Evolutionary conservation across 176 grass and related monocot genomes (phyloP), one percentile per base, ranked within the genome.

Genomic region (Lolium rigidum): DNA sequence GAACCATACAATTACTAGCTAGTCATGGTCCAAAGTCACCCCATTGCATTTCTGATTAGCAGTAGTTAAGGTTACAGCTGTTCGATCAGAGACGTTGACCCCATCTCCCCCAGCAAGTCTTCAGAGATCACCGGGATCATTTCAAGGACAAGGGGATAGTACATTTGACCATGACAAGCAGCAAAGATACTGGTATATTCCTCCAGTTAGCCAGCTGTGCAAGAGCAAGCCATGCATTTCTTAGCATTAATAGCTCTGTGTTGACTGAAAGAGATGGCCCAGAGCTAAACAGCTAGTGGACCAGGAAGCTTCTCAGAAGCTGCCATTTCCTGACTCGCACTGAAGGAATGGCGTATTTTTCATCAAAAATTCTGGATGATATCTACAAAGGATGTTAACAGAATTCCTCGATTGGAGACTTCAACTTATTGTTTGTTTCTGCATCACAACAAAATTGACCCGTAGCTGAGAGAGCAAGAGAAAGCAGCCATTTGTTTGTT

Each of bases 111-210:
- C 35, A 41, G 5, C 37, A 10, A 17, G 77, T 79, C 38, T 63
- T 63, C 44, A 74, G 3, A 74, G 14, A 48, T 0, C n/a, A 46
- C 21, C 14, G 0, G 66, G 49, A 72, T 46, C 66, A 20, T 73
- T 59, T 28, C 67, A 72, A 70, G 44, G 37, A 58, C 43, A 25
- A 28, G 46, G 0, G 16, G 6, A 21, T 9, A 9, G 6, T 37
- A 9, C 61, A 12, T 6, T 52, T 75, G 72, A 28, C 72, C 72
- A 28, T 74, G 51, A 83, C 38, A 54, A 59, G 15, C 1, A 13
- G 18, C 67, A 83, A 31, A 75, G 72, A 75, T 75, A 52, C 72
- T 28, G 79, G 81, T 14, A 83, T 83, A 83, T 74, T 76, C 73
- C 26, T 9, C 28, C 31, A 7, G 25, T 9, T 14, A 22, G 41